phyloP scores from a whole-genome alignment of 805 yeast genomes.

The Yarrowia sp. region DNA sequence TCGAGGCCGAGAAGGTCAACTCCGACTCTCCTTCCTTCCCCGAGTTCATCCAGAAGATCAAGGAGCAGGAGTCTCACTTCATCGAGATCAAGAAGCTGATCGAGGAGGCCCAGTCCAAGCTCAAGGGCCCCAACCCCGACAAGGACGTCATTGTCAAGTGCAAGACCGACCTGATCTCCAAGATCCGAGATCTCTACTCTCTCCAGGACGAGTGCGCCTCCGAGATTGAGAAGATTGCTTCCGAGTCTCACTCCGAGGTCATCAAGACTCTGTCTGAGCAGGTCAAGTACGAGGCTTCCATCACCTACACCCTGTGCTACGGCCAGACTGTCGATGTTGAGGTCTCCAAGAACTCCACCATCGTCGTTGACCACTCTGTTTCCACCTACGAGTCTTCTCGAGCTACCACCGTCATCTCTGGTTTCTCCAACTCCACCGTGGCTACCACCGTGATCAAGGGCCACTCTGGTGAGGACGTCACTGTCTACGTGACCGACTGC shows the following conservation, averaged over 20 bases:
- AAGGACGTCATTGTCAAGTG: background rate
- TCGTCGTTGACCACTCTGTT: background rate
- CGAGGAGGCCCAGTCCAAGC: background rate
- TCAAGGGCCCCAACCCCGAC: background rate
- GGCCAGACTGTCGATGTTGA: background rate
- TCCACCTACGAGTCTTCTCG: background rate
- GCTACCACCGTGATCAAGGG: too few species aligned
- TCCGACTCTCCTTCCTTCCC: too few species aligned
- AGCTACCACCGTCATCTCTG: too few species aligned
- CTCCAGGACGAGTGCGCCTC: background rate
- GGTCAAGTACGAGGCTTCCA: background rate
- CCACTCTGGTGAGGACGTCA: too few species aligned
- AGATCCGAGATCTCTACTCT: background rate
- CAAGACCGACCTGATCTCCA: background rate
- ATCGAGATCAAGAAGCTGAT: background rate
- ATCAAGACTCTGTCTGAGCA: background rate
- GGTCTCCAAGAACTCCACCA: background rate
- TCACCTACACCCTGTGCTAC: background rate
- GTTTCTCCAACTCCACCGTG: too few species aligned
- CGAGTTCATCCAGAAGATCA: too few species aligned
- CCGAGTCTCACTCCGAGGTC: background rate
- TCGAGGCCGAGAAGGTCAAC: background rate
- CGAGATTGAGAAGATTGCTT: background rate
- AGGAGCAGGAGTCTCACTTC: background rate
- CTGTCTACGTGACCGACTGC: background rate